Evolutionary conservation across 257 asterid species (phyloP).

Genomic region (Linaria vulgaris): DNA sequence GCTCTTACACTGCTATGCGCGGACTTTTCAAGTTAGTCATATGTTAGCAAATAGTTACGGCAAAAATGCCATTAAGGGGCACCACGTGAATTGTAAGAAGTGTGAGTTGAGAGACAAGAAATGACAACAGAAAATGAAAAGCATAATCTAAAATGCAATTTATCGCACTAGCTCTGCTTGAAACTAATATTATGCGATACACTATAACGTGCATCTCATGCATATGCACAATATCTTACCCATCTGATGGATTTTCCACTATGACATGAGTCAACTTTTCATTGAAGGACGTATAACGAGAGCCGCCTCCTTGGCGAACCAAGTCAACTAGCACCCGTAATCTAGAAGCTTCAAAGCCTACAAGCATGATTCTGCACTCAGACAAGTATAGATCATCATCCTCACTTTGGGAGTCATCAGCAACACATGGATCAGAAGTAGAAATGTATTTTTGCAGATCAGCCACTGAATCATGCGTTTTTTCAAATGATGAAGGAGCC

Average conservation of each 20-base stretch:
- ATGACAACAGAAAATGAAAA: neutral
- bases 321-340: constrained; percentile 81
- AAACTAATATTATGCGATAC: constrained; percentile 19
- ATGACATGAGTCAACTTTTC: constrained; percentile 89
- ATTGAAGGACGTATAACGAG: constrained; percentile 77
- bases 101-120: constrained; percentile 10
- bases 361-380: constrained; percentile 81
- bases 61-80: neutral
- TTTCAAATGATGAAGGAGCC: constrained; percentile 45
- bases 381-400: constrained; percentile 82
- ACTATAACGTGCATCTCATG: constrained; percentile 22
- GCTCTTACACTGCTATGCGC: neutral
- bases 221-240: constrained; percentile 49
- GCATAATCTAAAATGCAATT: constrained; percentile 8
- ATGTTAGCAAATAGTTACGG: neutral
- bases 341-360: constrained; percentile 82
- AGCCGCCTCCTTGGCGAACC: constrained; percentile 95
- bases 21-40: constrained; percentile 2
- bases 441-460: constrained; percentile 39
- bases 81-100: constrained; percentile 11
- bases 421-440: constrained; percentile 48
- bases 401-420: constrained; percentile 85
- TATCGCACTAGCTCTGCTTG: constrained; percentile 14
- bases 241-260: constrained; percentile 81
- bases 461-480: constrained; percentile 39